These are phyloP conservation scores for Amphibolis antarctica DNA, from an alignment of 106 monocot species.

Conservation along the genomic window DNA sequence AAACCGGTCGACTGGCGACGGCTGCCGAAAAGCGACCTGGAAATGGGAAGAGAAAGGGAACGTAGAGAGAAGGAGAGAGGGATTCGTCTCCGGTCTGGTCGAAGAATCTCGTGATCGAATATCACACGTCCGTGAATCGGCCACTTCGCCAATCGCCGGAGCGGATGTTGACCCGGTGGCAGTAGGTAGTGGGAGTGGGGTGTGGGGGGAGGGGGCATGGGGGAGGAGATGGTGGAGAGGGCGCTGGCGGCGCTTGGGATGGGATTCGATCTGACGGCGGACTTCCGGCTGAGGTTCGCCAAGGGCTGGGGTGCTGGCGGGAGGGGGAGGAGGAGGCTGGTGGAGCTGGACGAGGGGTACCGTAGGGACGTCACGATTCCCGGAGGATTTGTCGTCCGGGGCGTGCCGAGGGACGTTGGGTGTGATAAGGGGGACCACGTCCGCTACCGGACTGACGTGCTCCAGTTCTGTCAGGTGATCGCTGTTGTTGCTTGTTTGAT, in stretches of 20 bases:
- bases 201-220: constrained; percentile 1
- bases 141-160: no score
- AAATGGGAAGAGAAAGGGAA: no score
- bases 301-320: constrained; percentile 24
- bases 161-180: no score
- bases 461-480: constrained; percentile 79
- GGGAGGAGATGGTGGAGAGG: constrained; percentile 26
- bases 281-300: constrained; percentile 60
- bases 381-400: constrained; percentile 28
- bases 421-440: constrained; percentile 72
- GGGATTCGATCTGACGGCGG: constrained; percentile 73
- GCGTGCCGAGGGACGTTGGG: constrained; percentile 42
- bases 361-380: constrained; percentile 43
- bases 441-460: constrained; percentile 65
- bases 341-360: constrained; percentile 36
- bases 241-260: constrained; percentile 54
- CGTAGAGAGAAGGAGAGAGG: no score
- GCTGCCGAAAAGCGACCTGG: no score
- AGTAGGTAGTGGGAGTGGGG: no score
- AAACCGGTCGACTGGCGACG: no score
- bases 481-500: not conserved
- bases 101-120: no score
- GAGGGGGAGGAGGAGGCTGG: constrained; percentile 24
- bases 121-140: no score
- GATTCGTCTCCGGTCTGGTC: no score